A percentile compares a stretch with the other conserved stretches of the same genome.
These are phyloP conservation scores for Fonsecaea monophora DNA, from an alignment of 2,329 filamentous ascomycete genomes.

Conservation along the genomic window DNA sequence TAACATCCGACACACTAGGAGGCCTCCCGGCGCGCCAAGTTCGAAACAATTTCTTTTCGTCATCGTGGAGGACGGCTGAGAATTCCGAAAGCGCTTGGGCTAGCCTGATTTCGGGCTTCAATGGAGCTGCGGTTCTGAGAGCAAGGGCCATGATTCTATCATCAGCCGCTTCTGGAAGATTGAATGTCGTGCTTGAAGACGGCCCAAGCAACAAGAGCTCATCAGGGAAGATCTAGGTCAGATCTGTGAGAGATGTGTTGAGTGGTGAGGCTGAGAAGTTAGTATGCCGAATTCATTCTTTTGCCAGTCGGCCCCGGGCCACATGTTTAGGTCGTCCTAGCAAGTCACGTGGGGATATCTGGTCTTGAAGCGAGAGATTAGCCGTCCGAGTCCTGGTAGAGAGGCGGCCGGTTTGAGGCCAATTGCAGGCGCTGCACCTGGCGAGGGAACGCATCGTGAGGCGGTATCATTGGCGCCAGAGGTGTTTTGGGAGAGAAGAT, in stretches of 20 bases:
- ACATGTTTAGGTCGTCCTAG: not conserved
- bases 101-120: constrained; percentile 41
- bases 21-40: not conserved
- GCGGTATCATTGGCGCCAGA: not conserved
- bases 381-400: not conserved
- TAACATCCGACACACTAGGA: constrained; percentile 25
- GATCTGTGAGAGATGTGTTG: not conserved
- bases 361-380: not conserved
- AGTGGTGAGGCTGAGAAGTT: not conserved
- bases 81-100: constrained; percentile 52
- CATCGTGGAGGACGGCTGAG: constrained; percentile 46
- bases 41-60: constrained; percentile 44
- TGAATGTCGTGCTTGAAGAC: not conserved
- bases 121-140: constrained; percentile 15
- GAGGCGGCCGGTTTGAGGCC: not conserved
- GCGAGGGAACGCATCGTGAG: not conserved
- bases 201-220: not conserved
- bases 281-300: not conserved
- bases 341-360: not conserved
- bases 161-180: not conserved
- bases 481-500: not conserved
- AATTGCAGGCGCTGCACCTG: not conserved
- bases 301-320: not conserved
- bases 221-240: not conserved
- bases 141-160: constrained; percentile 21